Base-by-base conservation (phyloP, 306 rosid species). In the Begonia peltatifolia region DNA sequence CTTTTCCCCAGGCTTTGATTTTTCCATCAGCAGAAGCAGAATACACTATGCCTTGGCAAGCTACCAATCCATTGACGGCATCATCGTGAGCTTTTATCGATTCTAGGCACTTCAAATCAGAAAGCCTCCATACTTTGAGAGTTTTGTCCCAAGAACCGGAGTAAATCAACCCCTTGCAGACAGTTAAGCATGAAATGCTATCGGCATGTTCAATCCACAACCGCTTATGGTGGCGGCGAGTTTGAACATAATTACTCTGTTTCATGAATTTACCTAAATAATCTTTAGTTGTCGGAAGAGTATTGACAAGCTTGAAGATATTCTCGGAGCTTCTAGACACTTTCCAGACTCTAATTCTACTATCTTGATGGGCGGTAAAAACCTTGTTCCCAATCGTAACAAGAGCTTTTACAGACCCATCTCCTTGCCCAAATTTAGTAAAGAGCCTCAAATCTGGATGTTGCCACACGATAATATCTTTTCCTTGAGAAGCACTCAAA, bases 21-120 rank as follows among this genome's bases (percentile, higher is more conserved):
- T 83, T 90, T 3, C 97, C 95, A 69, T 90, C 97, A 0, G 97
- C 97, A 1, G 97, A 90, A 70, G 97, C 86, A n/a, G 95, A 90
- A 71, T 76, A 90, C 44, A 90, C 86, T 36, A 79, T 15, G 57
- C 92, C 94, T 50, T 74, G 76, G 67, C 78, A 22, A 5, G 92
- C 74, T 2, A 71, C 87, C 56, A 90, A 54, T 18, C 80, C 95
- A 64, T 90, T 90, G 12, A 85, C 75, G 8, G 97, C 97, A 68
- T 90, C 97, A 42, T 90, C 97, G 17, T 85, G 97, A 12, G 95
- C 97, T 47, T 78, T 71, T 6, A 90, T 72, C 1, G 97, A 90
- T 56, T 90, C 95, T 50, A 90, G 63, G 38, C 97, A 90, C 82
- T 80, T 85, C 71, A 90, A 71, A 75, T 83, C 83, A 12, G 94